Percentiles rank a stretch among this genome's conserved stretches.
These are phyloP conservation scores for Alternaria incomplexa DNA, from an alignment of 2,329 filamentous ascomycete genomes.

Conservation along the genomic window DNA sequence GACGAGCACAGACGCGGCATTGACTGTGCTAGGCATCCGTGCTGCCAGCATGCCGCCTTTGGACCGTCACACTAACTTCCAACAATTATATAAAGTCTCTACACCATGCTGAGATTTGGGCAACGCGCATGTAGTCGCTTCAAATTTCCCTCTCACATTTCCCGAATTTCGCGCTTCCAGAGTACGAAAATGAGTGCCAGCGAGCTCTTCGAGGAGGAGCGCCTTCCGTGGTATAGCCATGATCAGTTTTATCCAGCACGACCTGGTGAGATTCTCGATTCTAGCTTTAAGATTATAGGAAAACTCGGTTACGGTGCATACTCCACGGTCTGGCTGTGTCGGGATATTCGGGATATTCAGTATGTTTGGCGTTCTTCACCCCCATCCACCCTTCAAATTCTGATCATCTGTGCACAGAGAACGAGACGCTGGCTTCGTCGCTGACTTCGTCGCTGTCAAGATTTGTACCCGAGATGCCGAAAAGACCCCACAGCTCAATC, in stretches of 20 bases:
- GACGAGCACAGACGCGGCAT: too few relatives aligned
- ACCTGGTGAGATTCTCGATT: constrained; percentile 28
- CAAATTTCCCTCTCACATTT: constrained; percentile 24
- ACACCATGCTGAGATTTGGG: constrained; percentile 28
- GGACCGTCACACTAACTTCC: constrained; percentile 17
- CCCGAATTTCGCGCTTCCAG: constrained; percentile 27
- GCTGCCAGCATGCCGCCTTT: constrained; percentile 5
- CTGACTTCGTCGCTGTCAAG: constrained; percentile 26
- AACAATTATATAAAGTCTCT: constrained; percentile 24
- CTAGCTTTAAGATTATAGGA: constrained; percentile 31
- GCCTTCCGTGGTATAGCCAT: constrained; percentile 25
- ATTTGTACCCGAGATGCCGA: constrained; percentile 26
- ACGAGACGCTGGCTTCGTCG: constrained; percentile 23
- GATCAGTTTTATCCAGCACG: constrained; percentile 32
- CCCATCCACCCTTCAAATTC: constrained; percentile 23
- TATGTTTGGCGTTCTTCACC: constrained; percentile 25
- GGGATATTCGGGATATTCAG: constrained; percentile 29
- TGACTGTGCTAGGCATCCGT: too few relatives aligned
- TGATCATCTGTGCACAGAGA: constrained; percentile 21
- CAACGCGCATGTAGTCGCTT: constrained; percentile 28
- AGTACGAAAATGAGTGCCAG: constrained; percentile 24
- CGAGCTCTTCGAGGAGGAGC: constrained; percentile 29
- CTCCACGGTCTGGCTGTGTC: constrained; percentile 39
- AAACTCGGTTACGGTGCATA: constrained; percentile 35
- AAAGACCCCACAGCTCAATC: constrained; percentile 17